Percentiles rank a stretch among this genome's conserved stretches.
Conservation (phyloP, 192 early-diverging fungal genomes). For the Coemansia sp. region DNA sequence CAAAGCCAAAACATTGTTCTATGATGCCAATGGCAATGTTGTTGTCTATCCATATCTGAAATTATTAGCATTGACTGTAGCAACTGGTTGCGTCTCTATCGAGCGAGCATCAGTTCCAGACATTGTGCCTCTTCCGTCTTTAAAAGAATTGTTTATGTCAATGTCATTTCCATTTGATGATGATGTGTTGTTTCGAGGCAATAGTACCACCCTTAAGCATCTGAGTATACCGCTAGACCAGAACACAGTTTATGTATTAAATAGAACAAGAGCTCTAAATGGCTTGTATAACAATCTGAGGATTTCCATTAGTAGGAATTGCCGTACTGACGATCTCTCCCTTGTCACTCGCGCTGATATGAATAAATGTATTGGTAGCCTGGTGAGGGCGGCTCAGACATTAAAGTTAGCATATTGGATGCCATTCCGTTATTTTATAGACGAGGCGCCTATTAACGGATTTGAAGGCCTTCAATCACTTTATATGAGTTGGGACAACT, state of each 20-base stretch:
- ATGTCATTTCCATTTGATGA: neutral
- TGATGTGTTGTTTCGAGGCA: neutral
- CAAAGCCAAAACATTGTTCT: neutral
- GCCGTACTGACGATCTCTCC: conserved; percentile 85
- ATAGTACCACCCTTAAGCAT: neutral
- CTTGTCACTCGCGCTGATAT: conserved; percentile 75
- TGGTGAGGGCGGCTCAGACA: neutral
- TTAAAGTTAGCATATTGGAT: neutral
- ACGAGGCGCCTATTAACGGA: neutral
- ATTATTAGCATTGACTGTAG: too few species aligned
- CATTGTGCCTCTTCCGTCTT: neutral
- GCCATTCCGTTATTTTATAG: neutral
- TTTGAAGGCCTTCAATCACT: neutral
- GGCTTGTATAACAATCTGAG: conserved; percentile 68
- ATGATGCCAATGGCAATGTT: neutral
- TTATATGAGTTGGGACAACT: neutral
- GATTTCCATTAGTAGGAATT: conserved; percentile 83
- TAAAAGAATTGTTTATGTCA: neutral
- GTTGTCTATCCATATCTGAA: neutral
- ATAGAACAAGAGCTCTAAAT: conserved; percentile 67
- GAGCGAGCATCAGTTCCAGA: neutral
- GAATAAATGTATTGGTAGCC: conserved; percentile 92
- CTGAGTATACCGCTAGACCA: neutral
- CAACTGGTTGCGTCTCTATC: neutral
- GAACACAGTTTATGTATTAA: neutral